Evolutionary conservation across 2,329 filamentous ascomycete species (phyloP), one percentile per base, ranked within the genome.

Genomic region (Keithomyces neogunnii): DNA sequence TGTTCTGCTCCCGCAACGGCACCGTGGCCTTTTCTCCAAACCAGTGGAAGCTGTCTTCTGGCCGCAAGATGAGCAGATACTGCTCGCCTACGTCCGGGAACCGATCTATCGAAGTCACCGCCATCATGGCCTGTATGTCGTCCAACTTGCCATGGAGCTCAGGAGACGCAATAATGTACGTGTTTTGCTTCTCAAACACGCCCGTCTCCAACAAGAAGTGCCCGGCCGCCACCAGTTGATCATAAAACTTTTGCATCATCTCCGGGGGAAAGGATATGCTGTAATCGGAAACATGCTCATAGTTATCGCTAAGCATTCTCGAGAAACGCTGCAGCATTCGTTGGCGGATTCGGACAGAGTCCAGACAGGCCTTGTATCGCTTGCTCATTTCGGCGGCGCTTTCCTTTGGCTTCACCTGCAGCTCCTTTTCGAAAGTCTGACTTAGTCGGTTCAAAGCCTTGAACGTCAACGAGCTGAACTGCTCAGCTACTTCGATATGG

Each of bases 241-340:
- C 88, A 57, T 91, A 87, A 31, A 99, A 79, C 38, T 87, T 82
- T 53, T 85, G 83, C 54, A 95, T 75, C 54, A 81, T 79, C 33
- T 88, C 82, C 7, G 80, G 76, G 4, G 71, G 63, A 44, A 90
- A 78, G 36, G 86, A 84, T 62, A 97, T 86, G 66, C 88, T 96
- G 68, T 93, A 96, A 67, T 99, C 93, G 8, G 90, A 95, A 4
- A 89, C 88, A 63, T 99, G 97, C 67, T 99, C 93, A 62, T 99
- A 99, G 53, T 92, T 84, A 63, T 96, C 88, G 60, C 88, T 91
- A 50, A 99, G 70, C 65, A 95, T 89, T 57, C 90, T 82, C 19
- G 89, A 93, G 69, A 97, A 97, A 54, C 93, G 88, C 65, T 97
- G 95, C 56, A 99, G 77, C 80, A 97, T 97, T 68, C 93, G 82